Conservation (phyloP, 768 basidiomycete genomes). For the Mycena venus region DNA sequence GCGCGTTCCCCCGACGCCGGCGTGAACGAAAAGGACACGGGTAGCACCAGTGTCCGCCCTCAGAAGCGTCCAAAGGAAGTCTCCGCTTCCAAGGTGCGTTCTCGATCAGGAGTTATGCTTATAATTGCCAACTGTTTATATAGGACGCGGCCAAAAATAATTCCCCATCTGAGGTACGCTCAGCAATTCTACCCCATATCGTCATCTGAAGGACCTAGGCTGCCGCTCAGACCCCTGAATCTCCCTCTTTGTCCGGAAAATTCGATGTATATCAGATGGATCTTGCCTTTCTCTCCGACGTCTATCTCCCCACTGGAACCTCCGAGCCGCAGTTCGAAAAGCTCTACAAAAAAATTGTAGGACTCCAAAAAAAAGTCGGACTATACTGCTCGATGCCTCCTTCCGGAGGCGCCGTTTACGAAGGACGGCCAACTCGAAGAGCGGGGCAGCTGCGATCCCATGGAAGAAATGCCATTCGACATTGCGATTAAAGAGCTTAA, state of each 20-base stretch:
- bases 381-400: constrained; percentile 48
- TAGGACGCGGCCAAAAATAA: no score
- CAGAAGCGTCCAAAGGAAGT: constrained; percentile 7
- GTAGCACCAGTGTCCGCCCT: background rate
- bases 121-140: no score
- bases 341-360: constrained; percentile 50
- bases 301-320: constrained; percentile 38
- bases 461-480: constrained; percentile 51
- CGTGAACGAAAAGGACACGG: background rate
- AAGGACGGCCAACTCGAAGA: constrained; percentile 40
- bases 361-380: constrained; percentile 51
- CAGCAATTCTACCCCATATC: no score
- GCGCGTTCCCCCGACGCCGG: constrained; percentile 1
- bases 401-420: constrained; percentile 24
- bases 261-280: no score
- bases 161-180: background rate
- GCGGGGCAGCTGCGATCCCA: constrained; percentile 44
- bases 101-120: no score
- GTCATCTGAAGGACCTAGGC: no score
- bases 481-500: constrained; percentile 42
- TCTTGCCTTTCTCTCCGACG: no score
- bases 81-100: no score
- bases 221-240: no score
- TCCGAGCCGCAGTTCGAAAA: constrained; percentile 44
- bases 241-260: no score